A percentile compares a stretch with the other conserved stretches of the same genome.
Conservation (phyloP, 441 rosid genomes). For the Gossypium davidsonii region DNA sequence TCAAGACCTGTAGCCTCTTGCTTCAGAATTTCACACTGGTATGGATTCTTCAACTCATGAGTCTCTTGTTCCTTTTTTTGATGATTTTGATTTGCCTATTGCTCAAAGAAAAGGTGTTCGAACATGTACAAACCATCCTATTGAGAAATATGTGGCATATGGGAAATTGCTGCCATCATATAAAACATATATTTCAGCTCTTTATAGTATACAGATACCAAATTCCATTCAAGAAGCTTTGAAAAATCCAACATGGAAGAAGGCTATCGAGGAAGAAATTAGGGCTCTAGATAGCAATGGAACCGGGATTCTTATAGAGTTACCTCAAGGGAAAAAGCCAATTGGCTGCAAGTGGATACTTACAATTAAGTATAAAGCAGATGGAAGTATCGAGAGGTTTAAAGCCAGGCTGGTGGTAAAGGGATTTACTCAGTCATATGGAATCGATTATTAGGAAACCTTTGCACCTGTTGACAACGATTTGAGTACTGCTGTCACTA, state of each 20-base stretch:
- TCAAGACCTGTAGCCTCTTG: neutral
- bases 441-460: too few relatives aligned
- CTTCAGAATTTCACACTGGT: neutral
- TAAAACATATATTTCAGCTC: neutral
- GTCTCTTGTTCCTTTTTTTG: neutral
- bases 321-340: neutral
- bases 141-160: neutral
- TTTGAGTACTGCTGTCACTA: too few relatives aligned
- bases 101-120: neutral
- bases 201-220: neutral
- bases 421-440: too few relatives aligned
- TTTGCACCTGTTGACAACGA: too few relatives aligned
- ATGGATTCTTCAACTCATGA: neutral
- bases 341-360: too few relatives aligned
- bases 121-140: neutral
- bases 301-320: neutral
- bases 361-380: neutral
- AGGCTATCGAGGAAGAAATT: neutral
- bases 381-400: neutral
- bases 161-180: neutral
- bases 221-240: neutral
- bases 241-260: neutral
- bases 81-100: neutral
- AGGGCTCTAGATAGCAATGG: neutral
- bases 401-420: neutral